Conservation (phyloP, 768 basidiomycete genomes). For the Boletales sp. region DNA sequence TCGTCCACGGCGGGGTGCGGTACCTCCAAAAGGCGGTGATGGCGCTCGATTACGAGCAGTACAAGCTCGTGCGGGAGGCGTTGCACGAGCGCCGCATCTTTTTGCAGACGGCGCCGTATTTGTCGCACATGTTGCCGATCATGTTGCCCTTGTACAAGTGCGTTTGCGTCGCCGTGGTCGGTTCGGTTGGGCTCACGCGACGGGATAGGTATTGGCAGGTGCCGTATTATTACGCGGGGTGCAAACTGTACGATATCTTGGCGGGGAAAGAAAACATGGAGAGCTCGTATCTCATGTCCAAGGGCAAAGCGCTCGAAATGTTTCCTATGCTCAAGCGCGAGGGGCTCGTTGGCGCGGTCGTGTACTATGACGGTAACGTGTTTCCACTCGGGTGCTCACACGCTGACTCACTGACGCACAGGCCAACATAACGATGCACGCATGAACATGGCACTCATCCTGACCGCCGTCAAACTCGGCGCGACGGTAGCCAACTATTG, state of each 20-base stretch:
- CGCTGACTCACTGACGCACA: conserved; percentile 23
- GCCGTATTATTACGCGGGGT: conserved; percentile 93
- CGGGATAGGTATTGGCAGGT: conserved; percentile 83
- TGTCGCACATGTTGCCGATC: conserved; percentile 90
- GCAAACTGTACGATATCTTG: conserved; percentile 93
- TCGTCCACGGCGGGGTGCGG: conserved; percentile 96
- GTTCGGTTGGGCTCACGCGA: too few relatives aligned
- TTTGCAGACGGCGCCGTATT: conserved; percentile 92
- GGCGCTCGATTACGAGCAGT: conserved; percentile 95
- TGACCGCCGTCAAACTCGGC: conserved; percentile 92
- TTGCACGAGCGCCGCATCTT: conserved; percentile 91
- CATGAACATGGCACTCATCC: conserved; percentile 94
- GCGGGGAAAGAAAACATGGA: conserved; percentile 98
- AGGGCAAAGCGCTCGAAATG: conserved; percentile 86
- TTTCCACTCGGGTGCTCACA: background rate
- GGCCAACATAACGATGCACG: conserved; percentile 98
- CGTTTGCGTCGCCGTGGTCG: conserved; percentile 13
- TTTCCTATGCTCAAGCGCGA: conserved; percentile 97
- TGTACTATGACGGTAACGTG: conserved; percentile 90
- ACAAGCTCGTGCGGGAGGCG: conserved; percentile 94
- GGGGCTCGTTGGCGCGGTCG: conserved; percentile 89
- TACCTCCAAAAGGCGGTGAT: conserved; percentile 97
- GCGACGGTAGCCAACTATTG: conserved; percentile 87
- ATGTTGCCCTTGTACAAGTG: conserved; percentile 96
- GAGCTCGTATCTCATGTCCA: conserved; percentile 90